Conservation (phyloP, 495 filamentous ascomycete genomes). For the Hypoxylon crocopeplum region DNA sequence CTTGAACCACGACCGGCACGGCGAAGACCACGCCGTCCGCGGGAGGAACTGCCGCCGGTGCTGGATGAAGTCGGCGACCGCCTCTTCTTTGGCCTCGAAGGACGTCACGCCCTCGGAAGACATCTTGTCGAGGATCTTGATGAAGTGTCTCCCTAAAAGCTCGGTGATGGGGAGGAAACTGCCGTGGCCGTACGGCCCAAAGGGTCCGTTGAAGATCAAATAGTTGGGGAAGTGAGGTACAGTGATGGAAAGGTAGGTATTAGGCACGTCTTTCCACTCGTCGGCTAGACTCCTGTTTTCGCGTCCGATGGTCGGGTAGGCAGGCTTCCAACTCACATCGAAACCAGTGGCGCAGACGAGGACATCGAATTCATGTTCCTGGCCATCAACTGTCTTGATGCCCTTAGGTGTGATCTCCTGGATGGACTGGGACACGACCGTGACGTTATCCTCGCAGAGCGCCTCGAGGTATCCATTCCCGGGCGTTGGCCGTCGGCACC, state of each 20-base stretch:
- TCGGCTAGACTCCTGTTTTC: conserved; percentile 52
- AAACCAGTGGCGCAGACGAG: conserved; percentile 68
- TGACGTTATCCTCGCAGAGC: conserved; percentile 60
- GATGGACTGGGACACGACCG: conserved; percentile 57
- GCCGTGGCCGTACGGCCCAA: conserved; percentile 39
- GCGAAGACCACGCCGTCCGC: conserved; percentile 53
- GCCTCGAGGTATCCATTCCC: conserved; percentile 67
- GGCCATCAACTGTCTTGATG: conserved; percentile 54
- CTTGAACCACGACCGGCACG: conserved; percentile 59
- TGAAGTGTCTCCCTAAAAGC: conserved; percentile 42
- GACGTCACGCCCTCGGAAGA: conserved; percentile 56
- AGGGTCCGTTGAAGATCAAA: conserved; percentile 50
- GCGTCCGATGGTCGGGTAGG: conserved; percentile 58
- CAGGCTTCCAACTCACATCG: conserved; percentile 58
- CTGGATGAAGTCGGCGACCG: conserved; percentile 50
- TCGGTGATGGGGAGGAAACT: conserved; percentile 35
- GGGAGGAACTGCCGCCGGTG: conserved; percentile 53
- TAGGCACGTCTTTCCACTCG: conserved; percentile 58
- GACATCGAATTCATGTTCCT: conserved; percentile 53
- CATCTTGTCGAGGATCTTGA: conserved; percentile 54
- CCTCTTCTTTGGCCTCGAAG: conserved; percentile 48
- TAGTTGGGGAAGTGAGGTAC: conserved; percentile 65
- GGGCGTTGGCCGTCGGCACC: conserved; percentile 67
- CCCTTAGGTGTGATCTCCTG: conserved; percentile 56
- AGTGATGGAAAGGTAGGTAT: conserved; percentile 60